A percentile compares a stretch with the other conserved stretches of the same genome.
phyloP scores from a whole-genome alignment of 2,329 filamentous ascomycete species.

The Aspergillus puulaauensis region DNA sequence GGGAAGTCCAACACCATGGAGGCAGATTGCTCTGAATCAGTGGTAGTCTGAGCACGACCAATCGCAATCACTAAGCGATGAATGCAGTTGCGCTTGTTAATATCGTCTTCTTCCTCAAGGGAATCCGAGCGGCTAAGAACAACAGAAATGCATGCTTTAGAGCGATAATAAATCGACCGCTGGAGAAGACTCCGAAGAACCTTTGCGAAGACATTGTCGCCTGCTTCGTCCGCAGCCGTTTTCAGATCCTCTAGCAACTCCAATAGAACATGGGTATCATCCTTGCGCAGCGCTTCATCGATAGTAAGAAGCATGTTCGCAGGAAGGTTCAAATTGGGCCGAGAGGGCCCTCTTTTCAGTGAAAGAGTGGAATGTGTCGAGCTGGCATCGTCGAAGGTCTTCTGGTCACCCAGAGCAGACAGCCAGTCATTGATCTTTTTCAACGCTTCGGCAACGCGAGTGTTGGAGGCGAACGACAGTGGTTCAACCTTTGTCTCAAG shows the following conservation, averaged over 20 bases:
- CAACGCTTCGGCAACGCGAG: slow-evolving; percentile 57
- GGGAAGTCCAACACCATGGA: slow-evolving; percentile 52
- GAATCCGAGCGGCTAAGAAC: slow-evolving; percentile 68
- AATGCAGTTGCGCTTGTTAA: slow-evolving; percentile 90
- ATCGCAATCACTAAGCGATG: slow-evolving; percentile 92
- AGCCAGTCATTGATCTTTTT: slow-evolving; percentile 87
- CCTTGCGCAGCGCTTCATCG: slow-evolving; percentile 41
- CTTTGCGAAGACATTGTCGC: slow-evolving; percentile 69
- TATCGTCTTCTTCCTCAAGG: slow-evolving; percentile 83
- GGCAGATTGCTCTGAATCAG: slow-evolving; percentile 52
- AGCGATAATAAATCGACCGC: slow-evolving; percentile 67
- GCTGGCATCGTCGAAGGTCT: slow-evolving; percentile 70
- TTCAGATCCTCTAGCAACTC: slow-evolving; percentile 60
- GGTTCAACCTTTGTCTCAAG: slow-evolving; percentile 88
- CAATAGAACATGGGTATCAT: slow-evolving; percentile 41
- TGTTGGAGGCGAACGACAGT: slow-evolving; percentile 79
- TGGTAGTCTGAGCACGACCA: slow-evolving; percentile 67
- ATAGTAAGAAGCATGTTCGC: slow-evolving; percentile 48
- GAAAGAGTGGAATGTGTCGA: slow-evolving; percentile 70
- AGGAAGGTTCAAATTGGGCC: slow-evolving; percentile 72
- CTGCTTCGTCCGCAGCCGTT: slow-evolving; percentile 52
- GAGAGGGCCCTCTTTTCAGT: slow-evolving; percentile 72
- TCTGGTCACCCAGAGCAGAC: slow-evolving; percentile 74
- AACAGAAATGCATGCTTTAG: slow-evolving; percentile 66
- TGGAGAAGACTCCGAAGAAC: slow-evolving; percentile 46